phyloP scores from a whole-genome alignment of 2,329 filamentous ascomycete species.

The Neobulgaria alba region DNA sequence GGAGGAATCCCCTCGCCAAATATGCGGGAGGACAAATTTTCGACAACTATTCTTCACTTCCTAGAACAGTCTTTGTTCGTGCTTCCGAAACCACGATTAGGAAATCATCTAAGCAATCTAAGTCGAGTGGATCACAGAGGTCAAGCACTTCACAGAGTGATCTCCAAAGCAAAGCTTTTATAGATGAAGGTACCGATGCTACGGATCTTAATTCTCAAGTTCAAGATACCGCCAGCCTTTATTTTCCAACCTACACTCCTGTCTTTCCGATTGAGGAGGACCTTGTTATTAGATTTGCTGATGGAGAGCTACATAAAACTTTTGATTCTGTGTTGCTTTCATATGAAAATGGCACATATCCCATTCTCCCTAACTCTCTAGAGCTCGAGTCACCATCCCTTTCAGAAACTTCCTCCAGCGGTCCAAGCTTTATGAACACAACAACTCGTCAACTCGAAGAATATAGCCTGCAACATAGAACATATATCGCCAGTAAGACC shows the following conservation, averaged over 20 bases:
- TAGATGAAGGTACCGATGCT: slow-evolving; percentile 35
- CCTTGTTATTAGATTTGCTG: slow-evolving; percentile 45
- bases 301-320: slow-evolving; percentile 31
- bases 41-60: no score
- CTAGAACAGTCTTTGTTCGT: slow-evolving; percentile 24
- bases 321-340: slow-evolving; percentile 39
- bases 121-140: slow-evolving; percentile 4
- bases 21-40: no score
- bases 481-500: not conserved
- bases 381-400: not conserved
- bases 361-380: slow-evolving; percentile 7
- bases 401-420: not conserved
- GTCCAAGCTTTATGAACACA: not conserved
- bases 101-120: slow-evolving; percentile 17
- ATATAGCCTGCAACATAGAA: not conserved
- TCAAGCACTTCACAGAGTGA: slow-evolving; percentile 5
- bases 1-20: no score
- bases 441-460: not conserved
- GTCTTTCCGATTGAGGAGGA: slow-evolving; percentile 48
- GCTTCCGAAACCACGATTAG: slow-evolving; percentile 27
- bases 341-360: slow-evolving; percentile 35
- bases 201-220: not conserved
- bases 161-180: no score
- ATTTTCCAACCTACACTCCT: slow-evolving; percentile 25
- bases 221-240: no score